Percentiles rank a stretch among this genome's conserved stretches.
phyloP scores from a whole-genome alignment of 106 monocot genomes.

The Xerophyta viscosa region DNA sequence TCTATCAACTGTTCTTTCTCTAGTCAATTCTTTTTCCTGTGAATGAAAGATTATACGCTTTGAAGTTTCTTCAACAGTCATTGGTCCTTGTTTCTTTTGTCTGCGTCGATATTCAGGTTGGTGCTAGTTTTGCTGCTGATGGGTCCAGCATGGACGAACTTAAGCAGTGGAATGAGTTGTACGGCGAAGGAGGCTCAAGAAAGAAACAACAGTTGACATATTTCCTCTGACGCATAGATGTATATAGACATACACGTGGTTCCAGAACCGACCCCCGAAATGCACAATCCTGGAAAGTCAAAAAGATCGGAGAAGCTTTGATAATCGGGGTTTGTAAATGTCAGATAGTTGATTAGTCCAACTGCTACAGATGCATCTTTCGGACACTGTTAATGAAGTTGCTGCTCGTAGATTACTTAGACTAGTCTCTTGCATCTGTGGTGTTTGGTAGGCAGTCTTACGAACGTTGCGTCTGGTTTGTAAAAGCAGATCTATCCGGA shows the following conservation, averaged over 20 bases:
- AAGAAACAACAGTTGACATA: constrained; percentile 18
- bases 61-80: background rate
- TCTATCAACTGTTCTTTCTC: background rate
- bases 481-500: too few species aligned
- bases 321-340: background rate
- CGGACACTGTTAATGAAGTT: too few species aligned
- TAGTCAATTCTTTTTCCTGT: too few species aligned
- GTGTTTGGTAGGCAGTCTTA: too few species aligned
- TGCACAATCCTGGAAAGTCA: too few species aligned
- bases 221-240: constrained; percentile 14
- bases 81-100: background rate
- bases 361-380: too few species aligned
- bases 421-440: too few species aligned
- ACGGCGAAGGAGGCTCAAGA: constrained; percentile 17
- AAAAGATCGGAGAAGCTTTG: background rate
- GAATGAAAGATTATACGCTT: too few species aligned
- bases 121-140: constrained; percentile 16
- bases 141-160: constrained; percentile 18
- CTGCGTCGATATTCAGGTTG: constrained; percentile 1
- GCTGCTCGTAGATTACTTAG: too few species aligned
- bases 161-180: constrained; percentile 21
- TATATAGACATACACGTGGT: background rate
- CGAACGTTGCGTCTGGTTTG: too few species aligned
- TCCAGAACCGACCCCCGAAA: background rate
- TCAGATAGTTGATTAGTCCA: background rate